Base-by-base conservation (phyloP, 2,329 filamentous ascomycete species). In the Plenodomus tracheiphilus region DNA sequence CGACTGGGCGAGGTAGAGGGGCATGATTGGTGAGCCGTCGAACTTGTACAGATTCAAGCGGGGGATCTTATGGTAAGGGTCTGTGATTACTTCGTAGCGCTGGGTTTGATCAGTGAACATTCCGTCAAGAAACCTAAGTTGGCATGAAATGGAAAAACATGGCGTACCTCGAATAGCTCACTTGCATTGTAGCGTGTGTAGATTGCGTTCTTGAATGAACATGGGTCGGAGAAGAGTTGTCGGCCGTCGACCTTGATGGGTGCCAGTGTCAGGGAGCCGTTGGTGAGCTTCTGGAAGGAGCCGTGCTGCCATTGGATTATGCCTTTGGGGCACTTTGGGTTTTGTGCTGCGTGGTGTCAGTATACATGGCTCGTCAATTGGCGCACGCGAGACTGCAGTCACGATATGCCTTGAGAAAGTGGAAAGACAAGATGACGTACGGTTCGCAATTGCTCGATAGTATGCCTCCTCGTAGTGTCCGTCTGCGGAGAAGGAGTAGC, bases 301-400 rank as follows among this genome's bases (percentile, higher is more conserved):
- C 87, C 87, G 65, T 90, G 87, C 66, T 90, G 87, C 79, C 83
- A 90, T 72, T 89, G 85, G 76, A 89, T 83, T 40, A 89, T 80
- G 8, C 81, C 84, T 45, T 78, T 77, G 1, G 85, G 82, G 61
- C 86, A 89, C 51, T 75, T 70, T 21, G 86, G 86, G 13, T 79
- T 74, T 39, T 74, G 71, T 37, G 85, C 85, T 86, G 59, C 53
- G 45, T 16, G 39, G 11, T n/a, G 25, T 72, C 42, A 73, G 66
- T 39, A 32, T 4, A 10, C 13, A 11, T 32, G 28, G 4, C 15
- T 32, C 9, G 13, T 15, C 28, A 32, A 32, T 8, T 32, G 11
- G 28, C 28, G 28, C 28, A 32, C 9, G 19, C 32, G 36, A 4
- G 18, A 22, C 11, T 35, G 18, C 19, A 34, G 41, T 11, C 20